Evolutionary conservation across 2,329 filamentous ascomycete species (phyloP).

Genomic region (Fusarium staphyleae): DNA sequence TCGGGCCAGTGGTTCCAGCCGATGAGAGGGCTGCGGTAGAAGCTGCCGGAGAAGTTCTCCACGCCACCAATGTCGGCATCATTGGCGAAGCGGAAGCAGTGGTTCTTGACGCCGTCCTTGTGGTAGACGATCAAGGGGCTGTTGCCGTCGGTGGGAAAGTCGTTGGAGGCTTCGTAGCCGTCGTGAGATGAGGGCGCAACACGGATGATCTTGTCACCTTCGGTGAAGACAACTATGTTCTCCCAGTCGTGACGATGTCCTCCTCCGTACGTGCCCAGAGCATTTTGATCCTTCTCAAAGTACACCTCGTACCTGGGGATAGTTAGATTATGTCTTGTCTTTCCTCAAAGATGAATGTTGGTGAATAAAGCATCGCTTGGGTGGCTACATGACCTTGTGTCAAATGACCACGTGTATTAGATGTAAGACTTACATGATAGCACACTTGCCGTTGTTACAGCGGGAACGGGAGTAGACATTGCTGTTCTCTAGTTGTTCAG

Average conservation of each 20-base stretch:
- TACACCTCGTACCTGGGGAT: slow-evolving; percentile 43
- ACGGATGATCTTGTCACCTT: slow-evolving; percentile 14
- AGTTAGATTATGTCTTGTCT: not conserved
- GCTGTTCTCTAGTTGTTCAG: slow-evolving; percentile 39
- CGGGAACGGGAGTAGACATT: slow-evolving; percentile 43
- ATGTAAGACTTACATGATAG: slow-evolving; percentile 44
- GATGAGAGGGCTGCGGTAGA: slow-evolving; percentile 42
- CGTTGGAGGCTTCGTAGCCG: slow-evolving; percentile 8
- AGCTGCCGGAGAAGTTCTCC: slow-evolving; percentile 47
- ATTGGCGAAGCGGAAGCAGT: slow-evolving; percentile 47
- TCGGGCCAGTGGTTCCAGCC: slow-evolving; percentile 27
- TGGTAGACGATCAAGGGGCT: slow-evolving; percentile 51
- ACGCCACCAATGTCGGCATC: slow-evolving; percentile 29
- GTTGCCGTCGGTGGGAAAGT: slow-evolving; percentile 15
- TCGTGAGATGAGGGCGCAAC: slow-evolving; percentile 22
- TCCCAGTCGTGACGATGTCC: slow-evolving; percentile 29
- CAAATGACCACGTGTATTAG: too few species aligned
- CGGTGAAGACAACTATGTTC: slow-evolving; percentile 20
- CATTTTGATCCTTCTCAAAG: slow-evolving; percentile 50
- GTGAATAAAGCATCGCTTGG: too few species aligned
- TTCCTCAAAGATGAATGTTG: too few species aligned
- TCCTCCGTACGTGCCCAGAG: not conserved
- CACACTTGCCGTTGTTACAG: slow-evolving; percentile 46
- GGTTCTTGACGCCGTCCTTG: slow-evolving; percentile 46
- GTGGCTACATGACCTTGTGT: too few species aligned